These are phyloP conservation scores for Colletotrichum sojae DNA, from an alignment of 2,329 filamentous ascomycete species.

Conservation along the genomic window DNA sequence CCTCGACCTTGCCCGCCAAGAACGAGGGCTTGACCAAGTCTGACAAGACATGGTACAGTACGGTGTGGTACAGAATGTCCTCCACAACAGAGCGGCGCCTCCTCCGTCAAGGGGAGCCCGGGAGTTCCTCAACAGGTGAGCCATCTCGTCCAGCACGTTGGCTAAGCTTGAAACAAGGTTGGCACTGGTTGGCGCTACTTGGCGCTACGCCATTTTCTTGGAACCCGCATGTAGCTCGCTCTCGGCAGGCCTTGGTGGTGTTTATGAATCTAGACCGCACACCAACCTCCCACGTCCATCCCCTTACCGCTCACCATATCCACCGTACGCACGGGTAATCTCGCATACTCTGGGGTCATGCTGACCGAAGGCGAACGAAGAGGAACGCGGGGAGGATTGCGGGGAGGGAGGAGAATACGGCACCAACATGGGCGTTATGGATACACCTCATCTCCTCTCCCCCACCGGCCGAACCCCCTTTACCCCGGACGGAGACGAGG, in stretches of 20 bases:
- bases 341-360: neutral
- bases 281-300: neutral
- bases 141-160: neutral
- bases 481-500: constrained; percentile 24
- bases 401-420: neutral
- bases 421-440: neutral
- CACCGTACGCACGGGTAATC: neutral
- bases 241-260: constrained; percentile 16
- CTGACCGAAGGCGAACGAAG: neutral
- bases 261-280: constrained; percentile 22
- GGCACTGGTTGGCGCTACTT: constrained; percentile 25
- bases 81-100: neutral
- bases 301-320: neutral
- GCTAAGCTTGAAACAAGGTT: constrained; percentile 31
- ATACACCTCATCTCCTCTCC: neutral
- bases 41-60: neutral
- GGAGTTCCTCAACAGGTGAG: neutral
- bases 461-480: neutral
- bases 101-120: neutral
- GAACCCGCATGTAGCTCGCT: constrained; percentile 22
- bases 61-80: neutral
- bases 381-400: constrained; percentile 23
- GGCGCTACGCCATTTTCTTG: constrained; percentile 33
- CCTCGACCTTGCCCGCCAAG: constrained; percentile 20
- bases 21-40: constrained; percentile 22